Percentiles rank a stretch among this genome's conserved stretches.
Conservation (phyloP, 169 alveolate species). For the Plasmodium vivax region DNA sequence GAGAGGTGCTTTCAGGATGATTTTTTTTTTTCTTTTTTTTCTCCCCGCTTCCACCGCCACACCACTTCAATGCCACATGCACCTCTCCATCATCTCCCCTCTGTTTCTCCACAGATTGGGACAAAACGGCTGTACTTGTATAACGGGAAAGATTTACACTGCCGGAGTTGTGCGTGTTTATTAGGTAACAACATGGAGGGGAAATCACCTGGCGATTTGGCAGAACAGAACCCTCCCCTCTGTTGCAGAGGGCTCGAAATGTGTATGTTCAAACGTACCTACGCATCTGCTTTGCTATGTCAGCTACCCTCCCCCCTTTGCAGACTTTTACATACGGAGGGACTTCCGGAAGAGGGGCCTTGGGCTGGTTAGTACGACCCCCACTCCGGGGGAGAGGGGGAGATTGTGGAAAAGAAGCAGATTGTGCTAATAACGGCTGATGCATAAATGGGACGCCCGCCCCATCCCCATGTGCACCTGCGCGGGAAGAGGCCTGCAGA, state of each 20-base stretch:
- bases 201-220: not conserved
- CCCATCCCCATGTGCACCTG: not conserved
- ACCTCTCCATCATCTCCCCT: not conserved
- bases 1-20: not conserved
- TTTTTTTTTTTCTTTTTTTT: not conserved
- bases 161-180: constrained; percentile 22
- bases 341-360: constrained; percentile 52
- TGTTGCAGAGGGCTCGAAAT: not conserved
- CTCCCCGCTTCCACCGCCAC: not conserved
- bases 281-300: not conserved
- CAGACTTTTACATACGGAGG: constrained; percentile 31
- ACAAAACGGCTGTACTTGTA: constrained; percentile 12
- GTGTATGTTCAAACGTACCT: not conserved
- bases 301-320: not conserved
- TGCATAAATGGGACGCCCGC: not conserved
- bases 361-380: constrained; percentile 20
- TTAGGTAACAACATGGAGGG: constrained; percentile 11
- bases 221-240: not conserved
- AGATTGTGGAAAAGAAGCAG: not conserved
- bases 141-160: constrained; percentile 25
- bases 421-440: not conserved
- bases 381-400: not conserved
- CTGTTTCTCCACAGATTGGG: constrained; percentile 16
- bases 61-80: not conserved
- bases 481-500: not conserved